Base-by-base conservation (phyloP, 257 asterid species). In the Parsonsia alboflavescens region DNA sequence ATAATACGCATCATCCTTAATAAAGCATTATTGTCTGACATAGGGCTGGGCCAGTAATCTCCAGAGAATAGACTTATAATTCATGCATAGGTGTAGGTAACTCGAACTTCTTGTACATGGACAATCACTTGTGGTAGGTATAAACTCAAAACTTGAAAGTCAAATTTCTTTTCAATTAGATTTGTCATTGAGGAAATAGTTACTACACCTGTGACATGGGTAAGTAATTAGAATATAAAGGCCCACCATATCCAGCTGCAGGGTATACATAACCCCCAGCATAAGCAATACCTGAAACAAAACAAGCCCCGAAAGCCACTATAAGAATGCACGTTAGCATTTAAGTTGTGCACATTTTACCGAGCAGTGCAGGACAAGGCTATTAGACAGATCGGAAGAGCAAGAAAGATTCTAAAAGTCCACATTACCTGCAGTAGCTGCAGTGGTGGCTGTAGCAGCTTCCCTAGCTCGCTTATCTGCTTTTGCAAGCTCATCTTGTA, bases 391-490 rank as follows among this genome's bases (percentile, higher is more conserved):
- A 22, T 39, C 45, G 65, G 59, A 73, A 63, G 33, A 42, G 22
- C 10, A 41, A 1, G 2, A 1, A 33, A 33, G 39, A 33, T 33
- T 26, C 57, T 22, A 59, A 33, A 19, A 28, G n/a, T 52, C 46
- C 36, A 66, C 75, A 49, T 75, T 80, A 87, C 97, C 87, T 77
- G 83, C 81, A 80, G 83, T 77, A 57, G 81, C 86, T 8, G 80
- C 82, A 1, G 83, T 80, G 79, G 82, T 77, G 58, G 81, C 86
- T 10, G 80, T 81, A 1, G 87, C 87, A 19, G 88, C 84, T 1
- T 84, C 87, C 86, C 75, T 81, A 24, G 87, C 94, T 75, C 85
- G 84, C 80, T 82, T 82, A 82, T 88, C 91, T 26, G 94, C 92
- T 82, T 84, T 73, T 70, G 85, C 90, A 81, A 91, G 96, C 75